Percentiles rank a stretch among this genome's conserved stretches.
Conservation (phyloP, 257 asterid species). For the Anisodus tanguticus region DNA sequence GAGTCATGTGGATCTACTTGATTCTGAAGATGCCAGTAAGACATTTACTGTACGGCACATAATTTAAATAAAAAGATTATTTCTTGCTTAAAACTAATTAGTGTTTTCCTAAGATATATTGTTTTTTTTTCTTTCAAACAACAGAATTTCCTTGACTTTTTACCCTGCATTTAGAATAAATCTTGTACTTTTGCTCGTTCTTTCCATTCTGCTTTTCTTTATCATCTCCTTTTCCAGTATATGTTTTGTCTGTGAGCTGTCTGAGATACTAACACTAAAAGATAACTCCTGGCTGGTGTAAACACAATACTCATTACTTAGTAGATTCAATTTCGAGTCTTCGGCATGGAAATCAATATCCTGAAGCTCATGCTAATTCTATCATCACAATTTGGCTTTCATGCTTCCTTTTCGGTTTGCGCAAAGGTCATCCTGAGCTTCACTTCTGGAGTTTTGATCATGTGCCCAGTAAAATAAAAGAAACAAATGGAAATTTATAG, state of each 20-base stretch:
- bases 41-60: slow-evolving; percentile 28
- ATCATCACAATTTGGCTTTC: not conserved
- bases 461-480: not conserved
- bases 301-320: not conserved
- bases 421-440: not conserved
- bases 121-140: not conserved
- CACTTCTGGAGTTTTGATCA: not conserved
- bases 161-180: not conserved
- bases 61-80: not conserved
- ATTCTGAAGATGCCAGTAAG: slow-evolving; percentile 76
- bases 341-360: not conserved
- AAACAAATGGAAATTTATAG: not conserved
- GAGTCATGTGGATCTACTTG: slow-evolving; percentile 56
- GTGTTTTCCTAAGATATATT: not conserved
- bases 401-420: not conserved
- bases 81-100: slow-evolving; percentile 25
- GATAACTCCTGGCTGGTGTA: not conserved
- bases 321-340: not conserved
- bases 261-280: not conserved
- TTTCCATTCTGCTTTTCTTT: not conserved
- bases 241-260: not conserved
- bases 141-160: not conserved
- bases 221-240: not conserved
- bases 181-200: not conserved
- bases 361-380: not conserved